phyloP scores from a whole-genome alignment of 2,329 filamentous ascomycete species.

The Fonsecaea nubica region DNA sequence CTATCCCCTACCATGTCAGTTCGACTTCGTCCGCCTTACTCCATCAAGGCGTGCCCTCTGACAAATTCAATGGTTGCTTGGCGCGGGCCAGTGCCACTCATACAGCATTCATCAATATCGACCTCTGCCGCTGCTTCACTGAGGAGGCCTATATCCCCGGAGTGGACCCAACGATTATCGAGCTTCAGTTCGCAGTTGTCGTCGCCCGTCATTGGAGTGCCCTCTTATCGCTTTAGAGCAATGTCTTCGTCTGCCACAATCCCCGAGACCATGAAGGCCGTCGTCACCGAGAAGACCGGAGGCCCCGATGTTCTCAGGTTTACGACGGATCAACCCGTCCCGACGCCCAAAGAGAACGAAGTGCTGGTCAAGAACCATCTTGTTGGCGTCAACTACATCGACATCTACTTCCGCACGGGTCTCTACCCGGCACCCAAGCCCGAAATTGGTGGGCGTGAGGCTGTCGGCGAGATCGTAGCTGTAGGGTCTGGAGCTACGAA shows the following conservation, averaged over 20 bases:
- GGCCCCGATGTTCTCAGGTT: conserved; percentile 66
- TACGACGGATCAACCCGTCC: conserved; percentile 73
- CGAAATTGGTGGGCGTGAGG: conserved; percentile 79
- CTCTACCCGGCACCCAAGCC: conserved; percentile 74
- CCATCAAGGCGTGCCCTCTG: no score
- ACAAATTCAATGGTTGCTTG: no score
- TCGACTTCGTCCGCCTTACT: no score
- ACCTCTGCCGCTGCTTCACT: no score
- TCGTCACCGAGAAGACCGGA: conserved; percentile 74
- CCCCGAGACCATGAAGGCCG: conserved; percentile 69
- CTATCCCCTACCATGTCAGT: no score
- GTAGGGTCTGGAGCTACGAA: conserved; percentile 49
- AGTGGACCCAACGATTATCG: no score
- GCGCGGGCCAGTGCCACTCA: no score
- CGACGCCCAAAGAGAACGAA: conserved; percentile 68
- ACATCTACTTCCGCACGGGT: conserved; percentile 86
- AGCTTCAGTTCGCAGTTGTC: no score
- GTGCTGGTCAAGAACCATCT: conserved; percentile 80
- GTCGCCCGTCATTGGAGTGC: no score
- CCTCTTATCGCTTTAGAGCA: no score
- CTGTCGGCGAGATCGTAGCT: conserved; percentile 71
- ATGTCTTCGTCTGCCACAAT: background rate
- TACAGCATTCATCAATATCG: no score
- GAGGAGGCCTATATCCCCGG: no score
- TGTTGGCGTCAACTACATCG: conserved; percentile 84